Evolutionary conservation across 1,139 yeast genomes (phyloP).

Genomic region (Taiozyma sp.): DNA sequence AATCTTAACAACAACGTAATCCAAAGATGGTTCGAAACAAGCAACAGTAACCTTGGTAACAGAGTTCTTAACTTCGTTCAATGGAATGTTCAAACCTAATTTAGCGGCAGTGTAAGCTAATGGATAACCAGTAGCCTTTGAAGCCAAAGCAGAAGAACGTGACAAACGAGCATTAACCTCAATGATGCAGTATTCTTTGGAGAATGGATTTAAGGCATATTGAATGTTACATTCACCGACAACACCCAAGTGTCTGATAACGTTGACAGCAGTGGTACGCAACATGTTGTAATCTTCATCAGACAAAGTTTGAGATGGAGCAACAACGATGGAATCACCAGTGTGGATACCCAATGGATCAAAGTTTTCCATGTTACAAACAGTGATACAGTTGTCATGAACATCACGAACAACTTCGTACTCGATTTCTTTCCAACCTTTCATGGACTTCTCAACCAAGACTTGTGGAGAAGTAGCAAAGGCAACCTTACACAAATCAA

Average conservation of each 20-base stretch:
- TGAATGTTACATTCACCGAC: slow-evolving; percentile 99
- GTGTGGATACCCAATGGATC: slow-evolving; percentile 99
- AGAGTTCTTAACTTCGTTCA: slow-evolving; percentile 87
- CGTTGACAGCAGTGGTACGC: slow-evolving; percentile 96
- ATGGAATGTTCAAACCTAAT: slow-evolving; percentile 88
- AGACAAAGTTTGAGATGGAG: slow-evolving; percentile 95
- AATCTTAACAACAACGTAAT: slow-evolving; percentile 95
- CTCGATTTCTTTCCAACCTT: slow-evolving; percentile 99
- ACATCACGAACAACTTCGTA: slow-evolving; percentile 99
- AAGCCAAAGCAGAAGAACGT: slow-evolving; percentile 96
- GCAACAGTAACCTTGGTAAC: slow-evolving; percentile 96
- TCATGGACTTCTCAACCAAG: slow-evolving; percentile 92
- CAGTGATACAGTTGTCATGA: slow-evolving; percentile 95
- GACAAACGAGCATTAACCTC: slow-evolving; percentile 98
- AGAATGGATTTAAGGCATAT: slow-evolving; percentile 91
- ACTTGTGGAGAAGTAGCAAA: slow-evolving; percentile 97
- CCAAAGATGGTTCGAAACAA: slow-evolving; percentile 96
- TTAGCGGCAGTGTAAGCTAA: slow-evolving; percentile 98
- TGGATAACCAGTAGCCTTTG: slow-evolving; percentile 98
- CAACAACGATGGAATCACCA: slow-evolving; percentile 98
- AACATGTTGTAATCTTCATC: slow-evolving; percentile 98
- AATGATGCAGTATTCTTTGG: slow-evolving; percentile 93
- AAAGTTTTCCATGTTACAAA: slow-evolving; percentile 98
- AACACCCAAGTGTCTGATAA: slow-evolving; percentile 95
- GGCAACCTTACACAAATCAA: slow-evolving; percentile 82